Evolutionary conservation across 1,284 basidiomycete species (phyloP), one percentile per base, ranked within the genome.

Genomic region (Marasmius fiardii): DNA sequence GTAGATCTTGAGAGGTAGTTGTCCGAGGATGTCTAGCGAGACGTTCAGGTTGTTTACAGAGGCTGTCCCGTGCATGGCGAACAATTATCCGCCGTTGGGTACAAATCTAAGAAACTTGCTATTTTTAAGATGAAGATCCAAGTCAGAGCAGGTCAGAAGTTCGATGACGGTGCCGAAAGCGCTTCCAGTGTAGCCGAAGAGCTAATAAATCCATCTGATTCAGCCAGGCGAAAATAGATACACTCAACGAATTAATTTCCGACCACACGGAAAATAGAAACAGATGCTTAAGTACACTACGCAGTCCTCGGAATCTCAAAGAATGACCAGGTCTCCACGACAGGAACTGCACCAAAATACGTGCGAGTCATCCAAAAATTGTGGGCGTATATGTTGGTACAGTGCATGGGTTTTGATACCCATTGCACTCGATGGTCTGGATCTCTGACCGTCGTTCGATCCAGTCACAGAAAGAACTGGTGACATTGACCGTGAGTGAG

Each of bases 341-440:
- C 90, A 92, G 28, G 86, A 82, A 64, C 83, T 78, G 71, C 90
- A 92, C 89, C 90, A 92, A 71, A 92, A 92, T 14, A 92, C 80
- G 67, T 92, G 90, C 23, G 88, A 83, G 63, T 92, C 89, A 64
- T 92, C 90, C 71, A 90, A 73, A 65, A 91, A 90, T 64, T 90
- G 85, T 5, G 85, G 77, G 57, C 83, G 81, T 58, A 71, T 69
- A 45, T 62, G 48, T 33, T 63, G 59, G 49, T 66, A 58, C 33
- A 58, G 41, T 51, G 41, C 50, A 52, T 63, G 72, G 67, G 35
- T 68, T 68, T 28, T 71, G 65, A 31, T 71, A 66, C 5, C 58
- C 35, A 54, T 1, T 55, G 60, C 2, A 53, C 52, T 39, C 43
- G 51, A 26, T 43, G 41, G n/a, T 57, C 54, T 50, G 45, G 55